A percentile compares a stretch with the other conserved stretches of the same genome.
phyloP scores from a whole-genome alignment of 257 asterid genomes.

The Cordia subcordata region DNA sequence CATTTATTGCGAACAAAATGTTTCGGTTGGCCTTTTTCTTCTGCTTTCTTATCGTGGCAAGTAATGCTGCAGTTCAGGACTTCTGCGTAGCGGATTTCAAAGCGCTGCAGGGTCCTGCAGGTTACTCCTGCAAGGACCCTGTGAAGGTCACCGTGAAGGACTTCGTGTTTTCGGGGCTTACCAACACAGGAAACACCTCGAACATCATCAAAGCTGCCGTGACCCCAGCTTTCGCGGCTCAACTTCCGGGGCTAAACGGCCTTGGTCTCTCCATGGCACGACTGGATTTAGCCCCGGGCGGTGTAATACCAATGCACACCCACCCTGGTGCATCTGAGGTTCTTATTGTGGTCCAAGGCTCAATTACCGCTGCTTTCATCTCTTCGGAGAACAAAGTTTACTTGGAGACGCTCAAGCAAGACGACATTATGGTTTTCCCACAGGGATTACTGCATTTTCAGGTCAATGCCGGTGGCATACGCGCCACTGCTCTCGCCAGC shows the following conservation, averaged over 20 bases:
- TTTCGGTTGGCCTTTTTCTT: constrained; percentile 25
- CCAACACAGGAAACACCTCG: constrained; percentile 49
- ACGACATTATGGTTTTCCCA: constrained; percentile 62
- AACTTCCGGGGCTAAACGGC: constrained; percentile 68
- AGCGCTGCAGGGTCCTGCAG: constrained; percentile 50
- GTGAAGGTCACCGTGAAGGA: constrained; percentile 40
- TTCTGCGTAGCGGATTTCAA: constrained; percentile 58
- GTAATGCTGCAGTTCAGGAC: constrained; percentile 52
- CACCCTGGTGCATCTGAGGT: constrained; percentile 74
- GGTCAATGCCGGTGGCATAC: constrained; percentile 48
- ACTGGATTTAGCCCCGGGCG: constrained; percentile 54
- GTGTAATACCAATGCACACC: constrained; percentile 71
- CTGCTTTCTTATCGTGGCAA: constrained; percentile 21
- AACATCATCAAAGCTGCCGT: constrained; percentile 70
- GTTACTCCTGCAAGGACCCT: constrained; percentile 63
- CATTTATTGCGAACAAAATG: constrained; percentile 19
- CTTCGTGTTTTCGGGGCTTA: constrained; percentile 54
- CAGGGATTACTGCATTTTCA: constrained; percentile 75
- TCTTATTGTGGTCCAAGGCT: constrained; percentile 43
- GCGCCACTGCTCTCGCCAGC: constrained; percentile 48
- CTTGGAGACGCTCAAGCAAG: constrained; percentile 45
- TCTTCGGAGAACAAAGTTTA: constrained; percentile 53
- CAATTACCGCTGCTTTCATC: constrained; percentile 43
- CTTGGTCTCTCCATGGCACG: constrained; percentile 67
- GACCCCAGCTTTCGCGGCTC: constrained; percentile 59